phyloP scores from a whole-genome alignment of 805 yeast species.

The Yamadazyma scolyti region DNA sequence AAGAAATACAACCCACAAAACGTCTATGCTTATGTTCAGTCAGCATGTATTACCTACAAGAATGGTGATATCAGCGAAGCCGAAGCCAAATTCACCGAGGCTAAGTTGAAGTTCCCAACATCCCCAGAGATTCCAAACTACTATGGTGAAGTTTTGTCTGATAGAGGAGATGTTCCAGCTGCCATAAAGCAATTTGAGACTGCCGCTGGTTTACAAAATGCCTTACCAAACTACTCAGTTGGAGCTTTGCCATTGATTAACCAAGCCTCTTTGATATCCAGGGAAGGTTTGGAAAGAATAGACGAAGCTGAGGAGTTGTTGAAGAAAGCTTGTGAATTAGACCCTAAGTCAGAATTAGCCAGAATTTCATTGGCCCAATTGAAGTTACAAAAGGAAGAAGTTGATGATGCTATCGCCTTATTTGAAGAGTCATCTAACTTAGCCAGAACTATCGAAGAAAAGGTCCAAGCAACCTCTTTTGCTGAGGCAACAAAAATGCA shows the following conservation, averaged over 20 bases:
- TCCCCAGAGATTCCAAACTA: constrained; percentile 92
- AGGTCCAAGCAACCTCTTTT: constrained; percentile 83
- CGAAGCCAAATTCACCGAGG: constrained; percentile 62
- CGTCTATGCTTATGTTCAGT: constrained; percentile 83
- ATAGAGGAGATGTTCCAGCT: constrained; percentile 63
- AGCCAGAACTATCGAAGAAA: constrained; percentile 82
- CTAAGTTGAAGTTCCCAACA: constrained; percentile 73
- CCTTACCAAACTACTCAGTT: constrained; percentile 62
- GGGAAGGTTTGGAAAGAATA: constrained; percentile 45
- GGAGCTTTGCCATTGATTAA: constrained; percentile 89
- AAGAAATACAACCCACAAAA: constrained; percentile 70
- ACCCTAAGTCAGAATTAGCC: constrained; percentile 87
- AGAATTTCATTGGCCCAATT: constrained; percentile 89
- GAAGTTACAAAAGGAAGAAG: constrained; percentile 76
- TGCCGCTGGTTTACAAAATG: constrained; percentile 78
- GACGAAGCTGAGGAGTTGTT: constrained; percentile 63
- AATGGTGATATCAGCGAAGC: constrained; percentile 59
- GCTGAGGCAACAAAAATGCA: constrained; percentile 94
- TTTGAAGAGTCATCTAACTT: constrained; percentile 81
- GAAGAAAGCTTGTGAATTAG: constrained; percentile 72
- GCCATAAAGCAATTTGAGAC: constrained; percentile 84
- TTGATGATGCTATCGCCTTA: constrained; percentile 74
- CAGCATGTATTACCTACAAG: constrained; percentile 89
- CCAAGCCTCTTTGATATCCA: constrained; percentile 72
- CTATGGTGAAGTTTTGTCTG: constrained; percentile 90